Percentiles rank a stretch among this genome's conserved stretches.
phyloP scores from a whole-genome alignment of 2,329 filamentous ascomycete genomes.

The Colletotrichum lini region DNA sequence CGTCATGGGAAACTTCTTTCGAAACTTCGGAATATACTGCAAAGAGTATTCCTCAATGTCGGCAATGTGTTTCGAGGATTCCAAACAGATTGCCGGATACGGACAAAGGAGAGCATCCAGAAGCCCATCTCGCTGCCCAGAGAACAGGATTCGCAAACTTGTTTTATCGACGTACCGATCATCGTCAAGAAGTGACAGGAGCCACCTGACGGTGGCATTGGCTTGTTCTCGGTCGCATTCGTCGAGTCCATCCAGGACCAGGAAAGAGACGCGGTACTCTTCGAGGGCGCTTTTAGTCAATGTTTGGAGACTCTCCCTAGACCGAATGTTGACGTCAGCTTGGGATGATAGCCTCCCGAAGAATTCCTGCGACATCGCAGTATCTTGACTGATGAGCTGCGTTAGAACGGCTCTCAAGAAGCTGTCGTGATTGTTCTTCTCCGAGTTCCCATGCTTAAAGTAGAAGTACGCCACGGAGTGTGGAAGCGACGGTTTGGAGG shows the following conservation, averaged over 20 bases:
- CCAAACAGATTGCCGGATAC: not conserved
- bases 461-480: constrained; percentile 5
- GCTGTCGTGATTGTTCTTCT: not conserved
- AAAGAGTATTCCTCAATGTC: not conserved
- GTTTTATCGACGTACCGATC: not conserved
- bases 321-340: not conserved
- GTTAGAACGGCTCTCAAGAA: not conserved
- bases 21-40: not conserved
- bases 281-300: not conserved
- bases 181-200: not conserved
- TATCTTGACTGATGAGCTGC: not conserved
- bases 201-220: not conserved
- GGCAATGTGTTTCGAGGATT: not conserved
- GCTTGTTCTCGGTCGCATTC: not conserved
- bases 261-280: not conserved
- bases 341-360: not conserved
- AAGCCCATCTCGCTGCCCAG: constrained; percentile 3
- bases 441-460: not conserved
- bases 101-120: not conserved
- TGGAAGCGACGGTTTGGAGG: not conserved
- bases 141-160: not conserved
- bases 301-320: not conserved
- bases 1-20: not conserved
- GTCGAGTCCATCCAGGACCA: constrained; percentile 1
- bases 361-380: not conserved